These are phyloP conservation scores for Apophysomyces sp. DNA, from an alignment of 371 early-diverging fungal genomes.

Conservation along the genomic window DNA sequence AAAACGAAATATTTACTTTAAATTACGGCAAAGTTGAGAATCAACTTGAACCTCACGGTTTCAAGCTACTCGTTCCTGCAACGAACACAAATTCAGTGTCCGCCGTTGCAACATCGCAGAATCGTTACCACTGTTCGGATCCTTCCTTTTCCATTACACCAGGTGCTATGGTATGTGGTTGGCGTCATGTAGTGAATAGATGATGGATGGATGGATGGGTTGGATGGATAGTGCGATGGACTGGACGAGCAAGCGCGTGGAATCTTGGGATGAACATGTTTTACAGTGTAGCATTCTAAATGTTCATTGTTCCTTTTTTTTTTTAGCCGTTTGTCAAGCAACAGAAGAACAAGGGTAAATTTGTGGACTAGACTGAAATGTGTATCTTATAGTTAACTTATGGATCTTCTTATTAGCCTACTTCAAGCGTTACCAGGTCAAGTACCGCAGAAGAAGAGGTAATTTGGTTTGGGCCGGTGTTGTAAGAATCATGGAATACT, in stretches of 20 bases:
- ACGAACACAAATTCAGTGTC: neutral
- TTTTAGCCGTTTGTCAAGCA: constrained; percentile 41
- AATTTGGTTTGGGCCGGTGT: constrained; percentile 23
- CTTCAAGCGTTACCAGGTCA: constrained; percentile 99
- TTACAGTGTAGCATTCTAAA: neutral
- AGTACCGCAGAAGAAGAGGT: constrained; percentile 98
- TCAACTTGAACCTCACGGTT: constrained; percentile 22
- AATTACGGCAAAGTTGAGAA: too few species aligned
- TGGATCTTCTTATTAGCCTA: constrained; percentile 58
- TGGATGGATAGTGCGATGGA: constrained; percentile 4
- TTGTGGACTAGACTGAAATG: neutral
- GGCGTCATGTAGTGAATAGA: neutral
- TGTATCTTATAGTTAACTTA: neutral
- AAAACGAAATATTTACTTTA: too few species aligned
- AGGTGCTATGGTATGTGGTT: neutral
- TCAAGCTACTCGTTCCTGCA: neutral
- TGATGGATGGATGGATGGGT: neutral
- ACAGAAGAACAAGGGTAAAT: constrained; percentile 36
- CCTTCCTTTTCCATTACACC: neutral
- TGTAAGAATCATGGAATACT: neutral
- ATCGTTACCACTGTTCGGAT: neutral
- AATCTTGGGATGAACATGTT: neutral
- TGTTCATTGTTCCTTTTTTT: neutral
- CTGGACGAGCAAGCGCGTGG: neutral
- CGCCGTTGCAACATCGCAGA: neutral